Conservation (phyloP, 768 basidiomycete species). For the Baorangia bicolor region DNA sequence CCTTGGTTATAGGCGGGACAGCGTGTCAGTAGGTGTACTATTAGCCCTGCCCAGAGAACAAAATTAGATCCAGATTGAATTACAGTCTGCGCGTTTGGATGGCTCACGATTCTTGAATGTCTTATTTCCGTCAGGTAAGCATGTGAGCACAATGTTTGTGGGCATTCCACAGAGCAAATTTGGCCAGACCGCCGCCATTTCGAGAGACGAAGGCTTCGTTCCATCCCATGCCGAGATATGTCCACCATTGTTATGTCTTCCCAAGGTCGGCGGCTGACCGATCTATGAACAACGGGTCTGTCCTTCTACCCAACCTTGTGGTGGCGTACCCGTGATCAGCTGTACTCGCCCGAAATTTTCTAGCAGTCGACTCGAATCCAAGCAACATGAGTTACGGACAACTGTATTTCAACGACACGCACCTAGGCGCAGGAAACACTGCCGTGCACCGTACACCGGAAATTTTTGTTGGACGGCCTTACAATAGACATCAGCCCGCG, state of each 20-base stretch:
- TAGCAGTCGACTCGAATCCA: neutral
- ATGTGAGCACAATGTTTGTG: neutral
- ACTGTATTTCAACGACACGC: neutral
- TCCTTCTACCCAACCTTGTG: neutral
- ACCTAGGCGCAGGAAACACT: neutral
- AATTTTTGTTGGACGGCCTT: neutral
- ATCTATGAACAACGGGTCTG: neutral
- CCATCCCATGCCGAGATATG: conserved; percentile 5
- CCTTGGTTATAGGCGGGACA: neutral
- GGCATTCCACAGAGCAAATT: neutral
- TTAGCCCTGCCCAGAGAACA: neutral
- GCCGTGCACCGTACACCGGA: neutral
- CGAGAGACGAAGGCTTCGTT: conserved; percentile 20
- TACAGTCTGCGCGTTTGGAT: neutral
- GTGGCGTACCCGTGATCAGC: neutral
- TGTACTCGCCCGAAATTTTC: neutral
- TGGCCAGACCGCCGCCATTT: neutral
- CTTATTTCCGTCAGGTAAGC: conserved; percentile 9
- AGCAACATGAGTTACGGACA: neutral
- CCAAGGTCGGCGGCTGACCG: neutral
- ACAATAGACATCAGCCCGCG: neutral
- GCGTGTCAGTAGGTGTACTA: neutral
- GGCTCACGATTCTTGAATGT: neutral
- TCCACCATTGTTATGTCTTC: neutral
- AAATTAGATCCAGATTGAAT: neutral